Base-by-base conservation (phyloP, 2,329 filamentous ascomycete species). In the Thielaviopsis ethacetica region DNA sequence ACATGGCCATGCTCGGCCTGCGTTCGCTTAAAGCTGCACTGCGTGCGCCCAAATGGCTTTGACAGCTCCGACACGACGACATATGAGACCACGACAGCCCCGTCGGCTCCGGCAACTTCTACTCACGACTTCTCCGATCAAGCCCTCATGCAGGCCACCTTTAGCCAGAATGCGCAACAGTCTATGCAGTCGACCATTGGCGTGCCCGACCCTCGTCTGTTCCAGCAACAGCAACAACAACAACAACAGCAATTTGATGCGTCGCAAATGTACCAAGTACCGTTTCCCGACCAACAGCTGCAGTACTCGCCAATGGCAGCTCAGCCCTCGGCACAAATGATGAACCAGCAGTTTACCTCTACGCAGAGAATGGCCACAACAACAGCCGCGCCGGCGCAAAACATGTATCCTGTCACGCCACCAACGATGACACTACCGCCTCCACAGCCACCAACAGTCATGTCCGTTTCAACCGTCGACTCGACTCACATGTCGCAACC, bases 1-100 rank as follows among this genome's bases (percentile, higher is more conserved):
- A 90, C 89, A 44, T 97, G 93, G 91, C 93, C 93, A 27, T 97
- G 91, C 71, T 93, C 91, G 49, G 89, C 93, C 41, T 98, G 91
- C 70, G 86, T 90, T 62, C 83, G 91, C 54, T 76, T 97, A 63
- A 97, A 96, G 74, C 80, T 96, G 61, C 88, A 93, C 66, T 97
- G 93, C 70, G 85, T 96, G 26, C 89, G 90, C 53, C 93, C 91
- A 3, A 90, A 88, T 59, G 84, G 90, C 61, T 83, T 79, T 65
- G 81, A 84, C 62, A 71, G 74, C 54, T 70, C 76, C 27, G 71
- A 68, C 53, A 66, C 69, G 47, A 59, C 57, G 7, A 60, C 60
- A 38, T 62, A 60, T 53, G 61, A 63, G 34, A 59, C 49, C 19
- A 54, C 59, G 13, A 56, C 57, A 2, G 47, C 55, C 5, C 34